A percentile compares a stretch with the other conserved stretches of the same genome.
Conservation (phyloP, 805 yeast species). For the Dipodascus albidus region DNA sequence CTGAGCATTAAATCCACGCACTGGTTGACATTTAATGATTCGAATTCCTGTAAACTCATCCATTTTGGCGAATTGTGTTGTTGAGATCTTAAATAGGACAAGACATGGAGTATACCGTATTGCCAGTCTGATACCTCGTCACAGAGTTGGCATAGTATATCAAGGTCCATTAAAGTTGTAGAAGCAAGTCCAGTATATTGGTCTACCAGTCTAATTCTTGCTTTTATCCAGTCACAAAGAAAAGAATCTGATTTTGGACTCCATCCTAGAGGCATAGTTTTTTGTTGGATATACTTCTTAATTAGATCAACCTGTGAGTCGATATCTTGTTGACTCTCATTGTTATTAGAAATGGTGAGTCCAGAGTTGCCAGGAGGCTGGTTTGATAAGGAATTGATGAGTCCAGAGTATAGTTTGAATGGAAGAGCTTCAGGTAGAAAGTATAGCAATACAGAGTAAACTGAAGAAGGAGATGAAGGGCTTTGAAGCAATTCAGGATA, state of each 20-base stretch:
- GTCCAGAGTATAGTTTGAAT: slow-evolving; percentile 11
- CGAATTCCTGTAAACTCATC: slow-evolving; percentile 1
- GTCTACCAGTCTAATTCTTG: slow-evolving; percentile 21
- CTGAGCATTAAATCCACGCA: slow-evolving; percentile 14
- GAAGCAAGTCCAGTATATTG: slow-evolving; percentile 10
- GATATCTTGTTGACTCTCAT: slow-evolving; percentile 7
- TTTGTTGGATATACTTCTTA: slow-evolving; percentile 8
- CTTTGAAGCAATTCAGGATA: slow-evolving; percentile 3
- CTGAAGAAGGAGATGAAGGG: slow-evolving; percentile 17
- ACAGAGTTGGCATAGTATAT: background rate
- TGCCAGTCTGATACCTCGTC: slow-evolving; percentile 18
- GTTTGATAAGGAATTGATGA: background rate
- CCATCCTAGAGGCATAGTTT: slow-evolving; percentile 16
- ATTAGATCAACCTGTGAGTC: slow-evolving; percentile 8
- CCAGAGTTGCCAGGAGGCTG: background rate
- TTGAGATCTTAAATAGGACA: slow-evolving; percentile 13
- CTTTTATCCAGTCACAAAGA: slow-evolving; percentile 16
- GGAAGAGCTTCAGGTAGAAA: slow-evolving; percentile 22
- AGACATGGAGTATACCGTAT: slow-evolving; percentile 20
- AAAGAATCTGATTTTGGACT: background rate
- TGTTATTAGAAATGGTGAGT: background rate
- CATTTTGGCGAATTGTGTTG: slow-evolving; percentile 5
- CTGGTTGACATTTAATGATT: background rate
- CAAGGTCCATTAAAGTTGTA: background rate
- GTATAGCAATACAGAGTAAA: slow-evolving; percentile 19